Conservation (phyloP, 2,329 filamentous ascomycete species). For the Aspergillus fumigatus region DNA sequence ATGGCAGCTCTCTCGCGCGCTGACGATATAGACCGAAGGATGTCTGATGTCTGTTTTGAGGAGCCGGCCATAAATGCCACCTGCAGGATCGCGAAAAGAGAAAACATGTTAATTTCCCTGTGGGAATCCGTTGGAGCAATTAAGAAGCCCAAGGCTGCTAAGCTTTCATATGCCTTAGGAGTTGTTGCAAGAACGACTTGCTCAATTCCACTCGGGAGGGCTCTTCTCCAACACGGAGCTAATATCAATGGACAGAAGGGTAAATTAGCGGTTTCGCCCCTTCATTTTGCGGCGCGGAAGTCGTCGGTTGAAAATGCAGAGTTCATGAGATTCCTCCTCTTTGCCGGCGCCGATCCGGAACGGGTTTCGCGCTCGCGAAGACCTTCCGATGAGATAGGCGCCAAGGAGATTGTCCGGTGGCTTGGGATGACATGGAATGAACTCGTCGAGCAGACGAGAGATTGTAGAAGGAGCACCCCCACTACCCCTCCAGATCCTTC, state of each 20-base stretch:
- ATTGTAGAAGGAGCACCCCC: neutral
- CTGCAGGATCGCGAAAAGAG: too few species aligned
- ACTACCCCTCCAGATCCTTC: neutral
- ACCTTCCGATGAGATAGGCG: neutral
- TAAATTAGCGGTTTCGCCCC: neutral
- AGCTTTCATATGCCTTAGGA: too few species aligned
- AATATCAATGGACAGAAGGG: neutral
- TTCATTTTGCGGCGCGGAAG: neutral
- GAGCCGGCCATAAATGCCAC: too few species aligned
- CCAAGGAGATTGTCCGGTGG: neutral
- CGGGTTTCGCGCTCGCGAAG: neutral
- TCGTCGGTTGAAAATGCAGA: neutral
- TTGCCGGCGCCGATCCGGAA: neutral
- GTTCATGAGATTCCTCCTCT: constrained; percentile 5
- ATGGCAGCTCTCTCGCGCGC: too few species aligned
- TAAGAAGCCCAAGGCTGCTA: too few species aligned
- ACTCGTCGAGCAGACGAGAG: neutral
- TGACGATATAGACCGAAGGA: too few species aligned
- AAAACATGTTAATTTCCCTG: neutral
- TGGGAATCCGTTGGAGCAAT: neutral
- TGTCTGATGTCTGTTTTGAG: too few species aligned
- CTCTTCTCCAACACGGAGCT: neutral
- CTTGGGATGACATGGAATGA: constrained; percentile 3
- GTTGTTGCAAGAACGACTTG: neutral
- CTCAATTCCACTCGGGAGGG: neutral